phyloP scores from a whole-genome alignment of 2,329 filamentous ascomycete species.

The Aureobasidium sp. region DNA sequence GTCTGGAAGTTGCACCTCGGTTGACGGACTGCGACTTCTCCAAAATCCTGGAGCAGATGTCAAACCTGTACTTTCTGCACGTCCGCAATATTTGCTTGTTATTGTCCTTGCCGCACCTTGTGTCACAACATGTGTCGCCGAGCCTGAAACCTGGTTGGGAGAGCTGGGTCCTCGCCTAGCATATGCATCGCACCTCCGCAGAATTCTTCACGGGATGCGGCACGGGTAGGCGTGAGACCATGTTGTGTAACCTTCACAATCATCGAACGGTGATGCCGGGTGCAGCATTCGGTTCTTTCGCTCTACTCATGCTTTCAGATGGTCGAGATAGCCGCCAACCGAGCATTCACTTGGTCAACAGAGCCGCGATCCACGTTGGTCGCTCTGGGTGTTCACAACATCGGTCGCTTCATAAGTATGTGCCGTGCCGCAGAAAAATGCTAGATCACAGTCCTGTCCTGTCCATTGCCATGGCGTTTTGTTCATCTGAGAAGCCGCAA shows the following conservation, averaged over 20 bases:
- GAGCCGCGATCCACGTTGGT: conserved; percentile 5
- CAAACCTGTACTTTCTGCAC: conserved; percentile 6
- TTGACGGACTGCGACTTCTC: conserved; percentile 4
- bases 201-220: conserved; percentile 12
- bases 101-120: background rate
- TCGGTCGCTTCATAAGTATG: background rate
- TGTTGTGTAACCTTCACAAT: background rate
- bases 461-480: background rate
- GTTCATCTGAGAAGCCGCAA: background rate
- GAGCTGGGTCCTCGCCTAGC: conserved; percentile 8
- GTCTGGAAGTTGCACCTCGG: conserved; percentile 9
- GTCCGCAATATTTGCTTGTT: conserved; percentile 3
- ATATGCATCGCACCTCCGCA: conserved; percentile 12
- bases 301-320: background rate
- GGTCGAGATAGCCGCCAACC: background rate
- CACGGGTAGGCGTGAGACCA: background rate
- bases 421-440: conserved; percentile 12
- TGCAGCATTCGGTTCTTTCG: conserved; percentile 6
- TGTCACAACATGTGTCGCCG: background rate
- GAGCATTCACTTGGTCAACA: background rate
- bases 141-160: conserved; percentile 13
- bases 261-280: background rate
- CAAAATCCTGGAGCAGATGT: conserved; percentile 3
- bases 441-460: background rate
- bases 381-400: background rate